Base-by-base conservation (phyloP, 306 rosid species). In the Vigna nakashimae region DNA sequence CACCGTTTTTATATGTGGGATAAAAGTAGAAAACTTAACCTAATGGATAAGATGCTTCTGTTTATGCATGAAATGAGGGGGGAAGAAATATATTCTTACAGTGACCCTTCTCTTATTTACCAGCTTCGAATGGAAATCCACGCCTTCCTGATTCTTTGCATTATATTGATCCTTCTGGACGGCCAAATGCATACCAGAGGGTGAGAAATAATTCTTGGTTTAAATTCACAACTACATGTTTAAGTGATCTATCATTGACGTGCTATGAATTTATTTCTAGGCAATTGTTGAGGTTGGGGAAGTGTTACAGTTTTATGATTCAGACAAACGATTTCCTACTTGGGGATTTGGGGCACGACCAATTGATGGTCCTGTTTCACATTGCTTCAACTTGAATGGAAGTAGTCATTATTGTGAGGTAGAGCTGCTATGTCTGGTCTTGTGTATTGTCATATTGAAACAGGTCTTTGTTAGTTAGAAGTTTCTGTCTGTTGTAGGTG, bases 291-390 rank as follows among this genome's bases (percentile, higher is more conserved):
- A 96, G 82, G 98, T 93, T 71, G 94, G 93, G 56, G 99, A 93
- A 81, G 97, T 96, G 82, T 73, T 96, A 75, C 97, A 96, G 82
- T 93, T 91, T 86, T 93, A 96, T 85, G 98, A 96, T 82, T 65
- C 97, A 50, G 96, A 93, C 85, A 96, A 89, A 72, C 92, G 92
- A 82, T 93, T 91, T 86, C 99, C 98, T 63, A 95, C 99, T 0
- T 96, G 99, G 99, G 99, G 99, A 74, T 96, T 96, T 86, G 99
- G 99, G 74, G 99, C 99, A 52, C 93, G 99, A 28, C 99, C 99
- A 60, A 96, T 96, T 80, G 99, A 96, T 43, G 99, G 98, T 74
- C 99, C 99, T 30, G 99, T 96, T 36, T 91, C 97, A 65, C 99
- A 96, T 86, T 96, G 99, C 89, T 96, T 96, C 92, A 92, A 91